These are phyloP conservation scores for Aechmea fasciata DNA, from an alignment of 176 grass and related monocot genomes.

Conservation along the genomic window DNA sequence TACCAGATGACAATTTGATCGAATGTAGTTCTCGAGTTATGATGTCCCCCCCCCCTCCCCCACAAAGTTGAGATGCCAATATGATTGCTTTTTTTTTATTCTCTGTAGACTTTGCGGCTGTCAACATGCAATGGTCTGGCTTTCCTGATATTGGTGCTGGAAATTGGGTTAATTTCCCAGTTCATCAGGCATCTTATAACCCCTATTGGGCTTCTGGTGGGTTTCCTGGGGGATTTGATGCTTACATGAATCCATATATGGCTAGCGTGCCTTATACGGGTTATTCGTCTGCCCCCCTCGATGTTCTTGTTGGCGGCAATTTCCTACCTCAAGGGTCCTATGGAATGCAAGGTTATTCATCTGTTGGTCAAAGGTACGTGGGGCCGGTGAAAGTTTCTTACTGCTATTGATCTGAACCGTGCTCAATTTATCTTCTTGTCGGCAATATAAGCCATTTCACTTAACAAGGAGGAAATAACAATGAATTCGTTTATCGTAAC, in stretches of 20 bases:
- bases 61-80: neutral
- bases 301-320: neutral
- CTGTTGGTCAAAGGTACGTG: neutral
- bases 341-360: neutral
- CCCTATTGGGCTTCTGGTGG: constrained; percentile 14
- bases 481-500: too few species aligned
- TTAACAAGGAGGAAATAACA: too few species aligned
- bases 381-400: neutral
- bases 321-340: too few species aligned
- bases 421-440: too few species aligned
- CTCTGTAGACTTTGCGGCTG: neutral
- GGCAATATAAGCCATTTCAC: too few species aligned
- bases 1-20: neutral
- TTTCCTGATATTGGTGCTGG: constrained; percentile 18
- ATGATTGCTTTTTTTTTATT: neutral
- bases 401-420: too few species aligned
- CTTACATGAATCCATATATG: constrained; percentile 26
- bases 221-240: constrained; percentile 26
- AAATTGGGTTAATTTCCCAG: constrained; percentile 18
- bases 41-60: too few species aligned
- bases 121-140: constrained; percentile 7
- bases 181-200: constrained; percentile 34
- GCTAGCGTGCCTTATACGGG: constrained; percentile 21
- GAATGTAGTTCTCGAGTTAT: too few species aligned
- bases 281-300: constrained; percentile 13